Base-by-base conservation (phyloP, 768 basidiomycete species). In the Amanita phalloides region DNA sequence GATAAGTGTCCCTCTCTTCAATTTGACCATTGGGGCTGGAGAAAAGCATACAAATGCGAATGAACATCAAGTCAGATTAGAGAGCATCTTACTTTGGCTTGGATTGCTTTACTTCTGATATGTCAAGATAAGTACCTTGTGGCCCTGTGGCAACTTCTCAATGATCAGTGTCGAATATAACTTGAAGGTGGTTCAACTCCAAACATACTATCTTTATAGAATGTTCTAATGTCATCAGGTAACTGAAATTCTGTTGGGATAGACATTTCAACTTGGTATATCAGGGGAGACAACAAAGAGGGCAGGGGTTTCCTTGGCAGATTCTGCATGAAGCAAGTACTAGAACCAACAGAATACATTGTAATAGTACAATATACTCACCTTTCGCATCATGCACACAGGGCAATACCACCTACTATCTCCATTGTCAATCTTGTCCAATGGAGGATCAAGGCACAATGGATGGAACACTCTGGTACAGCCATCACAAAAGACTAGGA, bases 391-490 rank as follows among this genome's bases (percentile, higher is more conserved):
- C 49, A 68, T 66, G 68, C 87, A 90, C 49, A 75, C 72, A 37
- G 82, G 84, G 67, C 90, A 90, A 67, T 81, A 89, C 84, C 86
- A 92, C 63, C 79, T 75, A 58, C 83, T 79, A 68, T 90, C 87
- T 10, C 88, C 86, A 42, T 96, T 79, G 66, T 96, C 91, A 55
- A 86, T 76, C 45, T 82, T 72, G 55, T 93, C 89, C 73, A 97
- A 79, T 20, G 96, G 96, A 48, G 96, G 96, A 66, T 99, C 88
- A 57, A 99, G 76, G 66, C 96, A 99, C 79, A 87, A 84, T 54
- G 97, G 82, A 68, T 99, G 96, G 66, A 96, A 99, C 6, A 92
- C 91, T 56, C 86, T 73, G 33, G 95, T 90, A 64, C 96, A 99
- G 17, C 94, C 93, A 66, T 98, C 96, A 66, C 96, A 99, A 65